Base-by-base conservation (phyloP, 2,329 filamentous ascomycete genomes). In the Hypoxylon sp. region DNA sequence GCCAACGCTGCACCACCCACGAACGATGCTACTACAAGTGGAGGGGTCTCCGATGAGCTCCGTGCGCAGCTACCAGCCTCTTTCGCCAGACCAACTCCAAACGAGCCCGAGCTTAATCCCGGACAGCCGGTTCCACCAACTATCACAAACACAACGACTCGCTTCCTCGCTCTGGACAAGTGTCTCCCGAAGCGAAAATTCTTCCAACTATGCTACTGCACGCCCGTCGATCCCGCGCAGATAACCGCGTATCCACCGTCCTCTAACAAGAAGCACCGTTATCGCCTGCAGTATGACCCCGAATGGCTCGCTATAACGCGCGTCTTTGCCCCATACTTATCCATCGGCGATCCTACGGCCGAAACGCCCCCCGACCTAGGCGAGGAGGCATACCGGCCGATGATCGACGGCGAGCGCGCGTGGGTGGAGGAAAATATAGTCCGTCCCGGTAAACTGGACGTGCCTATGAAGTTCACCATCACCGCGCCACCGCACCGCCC, bases 281-380 rank as follows among this genome's bases (percentile, higher is more conserved):
- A 89, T 72, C 83, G 82, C 10, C 84, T 98, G 0, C 83, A 90
- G 52, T 98, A 99, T 78, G 96, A 99, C 79, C 89, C 91, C 10
- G 96, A 99, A 81, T 99, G 95, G 95, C 89, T 99, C 6, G 92
- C 96, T 46, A 98, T 99, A 70, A 94, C 91, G 11, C 92, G 95
- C 46, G 91, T 90, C 6, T 97, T 98, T 76, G 88, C 92, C 44
- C 74, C 83, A 2, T 85, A 88, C 44, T 84, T 96, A 1, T 80
- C 82, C 1, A 82, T 95, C 39, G 92, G 93, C 64, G 84, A 91
- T 70, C 84, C 83, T 4, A 77, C 81, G 6, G 85, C 86, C 1
- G 79, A 80, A 42, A 80, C 87, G 0, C 85, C 91, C 0, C 78
- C 82, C 1, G 85, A 97, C 75, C 83, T 88, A 26, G 92, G 92